A percentile compares a stretch with the other conserved stretches of the same genome.
Conservation (phyloP, 192 early-diverging fungal species). For the Podila verticillata region DNA sequence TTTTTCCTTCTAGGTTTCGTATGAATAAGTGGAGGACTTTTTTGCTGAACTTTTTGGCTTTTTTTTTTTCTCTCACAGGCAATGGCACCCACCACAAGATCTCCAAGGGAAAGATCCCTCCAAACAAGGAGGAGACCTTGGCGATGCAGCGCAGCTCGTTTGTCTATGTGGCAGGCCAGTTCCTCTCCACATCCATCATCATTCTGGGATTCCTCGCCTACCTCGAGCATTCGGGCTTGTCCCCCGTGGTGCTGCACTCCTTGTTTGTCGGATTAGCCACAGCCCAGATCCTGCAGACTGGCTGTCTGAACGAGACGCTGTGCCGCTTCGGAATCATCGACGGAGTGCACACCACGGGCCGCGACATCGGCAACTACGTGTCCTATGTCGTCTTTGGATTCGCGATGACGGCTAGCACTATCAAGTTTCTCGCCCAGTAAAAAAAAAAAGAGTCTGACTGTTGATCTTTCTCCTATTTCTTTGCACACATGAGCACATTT, state of each 20-base stretch:
- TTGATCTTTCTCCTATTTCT: neutral
- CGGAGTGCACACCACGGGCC: constrained; percentile 28
- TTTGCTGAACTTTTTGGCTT: neutral
- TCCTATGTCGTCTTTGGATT: constrained; percentile 22
- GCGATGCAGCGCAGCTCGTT: constrained; percentile 21
- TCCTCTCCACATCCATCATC: constrained; percentile 24
- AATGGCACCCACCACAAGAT: constrained; percentile 7
- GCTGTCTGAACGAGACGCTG: constrained; percentile 18
- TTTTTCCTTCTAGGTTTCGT: neutral
- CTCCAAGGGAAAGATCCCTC: constrained; percentile 20
- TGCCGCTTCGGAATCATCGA: constrained; percentile 23
- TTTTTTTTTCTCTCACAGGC: neutral
- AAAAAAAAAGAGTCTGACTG: neutral
- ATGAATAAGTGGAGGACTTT: neutral
- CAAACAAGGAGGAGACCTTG: constrained; percentile 13
- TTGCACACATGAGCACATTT: neutral
- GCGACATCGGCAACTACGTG: constrained; percentile 28
- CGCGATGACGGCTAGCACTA: constrained; percentile 14
- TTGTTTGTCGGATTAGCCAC: constrained; percentile 22
- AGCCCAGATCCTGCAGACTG: constrained; percentile 24
- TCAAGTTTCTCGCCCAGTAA: constrained; percentile 13
- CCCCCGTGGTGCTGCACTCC: constrained; percentile 16
- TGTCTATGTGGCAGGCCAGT: constrained; percentile 23
- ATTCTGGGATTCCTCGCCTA: constrained; percentile 16
- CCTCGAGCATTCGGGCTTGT: constrained; percentile 29